These are phyloP conservation scores for Hermanozyma aechmeae DNA, from an alignment of 805 yeast species.

Conservation along the genomic window DNA sequence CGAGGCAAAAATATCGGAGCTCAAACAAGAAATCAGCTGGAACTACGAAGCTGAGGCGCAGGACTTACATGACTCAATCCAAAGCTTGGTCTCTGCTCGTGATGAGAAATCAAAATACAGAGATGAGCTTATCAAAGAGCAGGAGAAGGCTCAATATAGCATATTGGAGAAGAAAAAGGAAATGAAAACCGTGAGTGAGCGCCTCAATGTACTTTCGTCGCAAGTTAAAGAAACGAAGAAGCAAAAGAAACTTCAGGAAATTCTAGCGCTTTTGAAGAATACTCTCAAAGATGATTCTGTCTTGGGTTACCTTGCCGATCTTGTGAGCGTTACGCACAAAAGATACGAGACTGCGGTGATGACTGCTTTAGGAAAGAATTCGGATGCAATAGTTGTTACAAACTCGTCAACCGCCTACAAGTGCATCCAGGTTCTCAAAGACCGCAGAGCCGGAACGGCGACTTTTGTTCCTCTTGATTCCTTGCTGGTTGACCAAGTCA, in stretches of 20 bases:
- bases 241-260: conserved; percentile 65
- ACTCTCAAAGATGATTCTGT: conserved; percentile 71
- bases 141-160: conserved; percentile 29
- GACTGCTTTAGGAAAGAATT: conserved; percentile 67
- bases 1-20: conserved; percentile 27
- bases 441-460: conserved; percentile 76
- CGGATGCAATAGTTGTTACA: conserved; percentile 82
- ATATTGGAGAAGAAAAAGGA: conserved; percentile 58
- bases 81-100: not conserved
- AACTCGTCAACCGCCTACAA: conserved; percentile 56
- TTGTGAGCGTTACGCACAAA: conserved; percentile 67
- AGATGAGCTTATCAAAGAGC: conserved; percentile 19
- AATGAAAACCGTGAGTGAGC: conserved; percentile 48
- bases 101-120: conserved; percentile 9
- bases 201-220: conserved; percentile 66
- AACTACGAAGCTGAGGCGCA: conserved; percentile 25
- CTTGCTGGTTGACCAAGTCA: conserved; percentile 43
- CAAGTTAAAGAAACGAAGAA: conserved; percentile 65
- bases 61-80: not conserved
- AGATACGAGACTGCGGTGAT: conserved; percentile 68
- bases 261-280: conserved; percentile 57
- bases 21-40: conserved; percentile 24
- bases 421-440: conserved; percentile 73
- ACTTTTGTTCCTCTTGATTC: conserved; percentile 85
- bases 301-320: conserved; percentile 68